Conservation (phyloP, 139 green algal species). For the Ettlia oleoabundans region DNA sequence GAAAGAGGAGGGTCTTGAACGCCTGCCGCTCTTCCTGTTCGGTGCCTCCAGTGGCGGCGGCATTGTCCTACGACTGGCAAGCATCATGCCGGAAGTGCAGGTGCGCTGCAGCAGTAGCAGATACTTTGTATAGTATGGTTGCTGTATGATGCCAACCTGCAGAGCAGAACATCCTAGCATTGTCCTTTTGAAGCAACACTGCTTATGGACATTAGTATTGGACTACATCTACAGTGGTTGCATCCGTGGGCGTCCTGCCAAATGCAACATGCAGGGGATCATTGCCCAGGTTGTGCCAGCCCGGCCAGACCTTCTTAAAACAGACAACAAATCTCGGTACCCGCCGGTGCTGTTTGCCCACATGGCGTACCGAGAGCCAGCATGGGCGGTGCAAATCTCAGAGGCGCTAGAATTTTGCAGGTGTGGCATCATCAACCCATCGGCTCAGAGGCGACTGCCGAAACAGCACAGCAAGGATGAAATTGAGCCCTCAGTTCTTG, state of each 20-base stretch:
- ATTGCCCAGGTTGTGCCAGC: neutral
- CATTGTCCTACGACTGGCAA: slow-evolving; percentile 62
- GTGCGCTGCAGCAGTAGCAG: neutral
- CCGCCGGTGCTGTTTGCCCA: slow-evolving; percentile 69
- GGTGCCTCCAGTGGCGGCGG: slow-evolving; percentile 66
- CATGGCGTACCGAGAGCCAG: slow-evolving; percentile 63
- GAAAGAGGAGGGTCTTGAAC: slow-evolving; percentile 42
- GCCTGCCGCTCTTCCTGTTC: slow-evolving; percentile 63
- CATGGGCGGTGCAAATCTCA: slow-evolving; percentile 38
- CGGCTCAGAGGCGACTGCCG: too few relatives aligned
- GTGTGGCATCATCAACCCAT: neutral
- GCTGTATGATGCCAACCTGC: too few relatives aligned
- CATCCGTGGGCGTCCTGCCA: too few relatives aligned
- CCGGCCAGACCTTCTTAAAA: neutral
- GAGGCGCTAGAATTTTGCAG: slow-evolving; percentile 25
- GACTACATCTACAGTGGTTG: too few relatives aligned
- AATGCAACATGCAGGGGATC: neutral
- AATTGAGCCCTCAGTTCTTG: too few relatives aligned
- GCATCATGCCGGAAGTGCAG: slow-evolving; percentile 15
- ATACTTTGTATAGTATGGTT: too few relatives aligned
- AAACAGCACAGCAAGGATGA: too few relatives aligned
- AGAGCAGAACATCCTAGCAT: too few relatives aligned
- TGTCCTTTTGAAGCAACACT: too few relatives aligned
- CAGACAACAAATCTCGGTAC: slow-evolving; percentile 23
- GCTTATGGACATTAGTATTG: too few relatives aligned